Evolutionary conservation across 2,329 filamentous ascomycete genomes (phyloP), one percentile per base, ranked within the genome.

Genomic region (Alternaria sp.): DNA sequence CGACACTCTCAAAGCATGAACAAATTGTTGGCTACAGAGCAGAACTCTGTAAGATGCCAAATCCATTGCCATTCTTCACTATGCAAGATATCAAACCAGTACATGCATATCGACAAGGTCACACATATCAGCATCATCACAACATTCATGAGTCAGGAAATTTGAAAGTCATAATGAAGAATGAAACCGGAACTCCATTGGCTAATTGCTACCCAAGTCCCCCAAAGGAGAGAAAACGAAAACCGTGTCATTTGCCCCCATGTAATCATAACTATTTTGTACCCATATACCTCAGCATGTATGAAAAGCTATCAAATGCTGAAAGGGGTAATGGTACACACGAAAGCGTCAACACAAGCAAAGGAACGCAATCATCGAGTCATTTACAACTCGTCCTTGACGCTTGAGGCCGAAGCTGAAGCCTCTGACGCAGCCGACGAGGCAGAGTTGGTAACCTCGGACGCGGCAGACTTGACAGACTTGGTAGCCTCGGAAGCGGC

Each of bases 301-400:
- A 62, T 59, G 57, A 60, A 45, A 57, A 62, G 51, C 34, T 18
- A 59, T 65, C 62, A 64, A 58, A 69, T 69, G 68, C 68, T 65
- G 55, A 66, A 61, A 57, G 58, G 58, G 59, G 63, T 70, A 67
- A 53, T 69, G 65, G 59, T 68, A 65, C 60, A 64, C 61, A 34
- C 60, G 38, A 58, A 46, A 49, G 60, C 59, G 58, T 48, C 59
- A 57, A 59, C 49, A 66, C 63, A 66, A 63, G 57, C 56, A 66
- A 64, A 40, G 30, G 49, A 65, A 54, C 52, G 48, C 36, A 28
- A 61, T 5, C 48, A 18, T 44, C n/a, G 22, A 55, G 25, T 12
- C 64, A 67, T 85, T 84, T 92, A 94, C 85, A 94, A 85, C 85
- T 94, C 92, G 76, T 94, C 92, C 75, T 93, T 90, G 44, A 75